phyloP scores from a whole-genome alignment of 495 filamentous ascomycete genomes.

The Hypomontagnella monticulosa region DNA sequence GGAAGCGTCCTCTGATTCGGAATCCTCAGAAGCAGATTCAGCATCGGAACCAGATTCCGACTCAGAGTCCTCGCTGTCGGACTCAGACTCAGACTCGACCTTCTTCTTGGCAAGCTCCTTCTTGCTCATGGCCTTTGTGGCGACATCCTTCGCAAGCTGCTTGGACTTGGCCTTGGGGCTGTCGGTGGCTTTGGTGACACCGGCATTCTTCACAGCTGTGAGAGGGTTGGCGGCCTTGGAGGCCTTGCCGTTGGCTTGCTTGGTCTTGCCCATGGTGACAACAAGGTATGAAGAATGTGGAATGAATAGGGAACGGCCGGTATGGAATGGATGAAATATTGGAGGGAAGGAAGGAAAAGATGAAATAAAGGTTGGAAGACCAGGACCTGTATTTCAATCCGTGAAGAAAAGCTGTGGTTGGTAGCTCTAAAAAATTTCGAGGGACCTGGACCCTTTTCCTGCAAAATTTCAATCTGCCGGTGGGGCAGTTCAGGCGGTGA shows the following conservation, averaged over 20 bases:
- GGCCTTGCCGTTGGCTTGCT: conserved; percentile 59
- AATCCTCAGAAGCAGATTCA: conserved; percentile 44
- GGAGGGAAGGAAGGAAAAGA: conserved; percentile 24
- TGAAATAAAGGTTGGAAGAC: conserved; percentile 14
- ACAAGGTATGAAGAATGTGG: conserved; percentile 15
- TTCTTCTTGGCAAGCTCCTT: conserved; percentile 63
- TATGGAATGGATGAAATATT: conserved; percentile 35
- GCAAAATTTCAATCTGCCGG: conserved; percentile 44
- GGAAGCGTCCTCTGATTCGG: conserved; percentile 39
- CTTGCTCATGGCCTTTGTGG: conserved; percentile 52
- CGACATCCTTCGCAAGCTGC: conserved; percentile 58
- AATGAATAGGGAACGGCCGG: conserved; percentile 20
- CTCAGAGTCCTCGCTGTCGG: conserved; percentile 39
- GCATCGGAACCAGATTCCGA: conserved; percentile 46
- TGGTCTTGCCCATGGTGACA: conserved; percentile 66
- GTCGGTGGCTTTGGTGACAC: conserved; percentile 55
- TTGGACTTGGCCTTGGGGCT: conserved; percentile 64
- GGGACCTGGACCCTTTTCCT: conserved; percentile 14
- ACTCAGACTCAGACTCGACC: conserved; percentile 52
- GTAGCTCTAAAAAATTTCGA: conserved; percentile 41
- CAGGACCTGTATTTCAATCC: conserved; percentile 37
- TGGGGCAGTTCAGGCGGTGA: conserved; percentile 46
- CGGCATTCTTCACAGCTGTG: conserved; percentile 50
- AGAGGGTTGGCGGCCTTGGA: conserved; percentile 50
- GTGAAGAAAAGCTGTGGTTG: conserved; percentile 30